phyloP scores from a whole-genome alignment of 192 early-diverging fungal species.

The Jimgerdemannia lactiflua region DNA sequence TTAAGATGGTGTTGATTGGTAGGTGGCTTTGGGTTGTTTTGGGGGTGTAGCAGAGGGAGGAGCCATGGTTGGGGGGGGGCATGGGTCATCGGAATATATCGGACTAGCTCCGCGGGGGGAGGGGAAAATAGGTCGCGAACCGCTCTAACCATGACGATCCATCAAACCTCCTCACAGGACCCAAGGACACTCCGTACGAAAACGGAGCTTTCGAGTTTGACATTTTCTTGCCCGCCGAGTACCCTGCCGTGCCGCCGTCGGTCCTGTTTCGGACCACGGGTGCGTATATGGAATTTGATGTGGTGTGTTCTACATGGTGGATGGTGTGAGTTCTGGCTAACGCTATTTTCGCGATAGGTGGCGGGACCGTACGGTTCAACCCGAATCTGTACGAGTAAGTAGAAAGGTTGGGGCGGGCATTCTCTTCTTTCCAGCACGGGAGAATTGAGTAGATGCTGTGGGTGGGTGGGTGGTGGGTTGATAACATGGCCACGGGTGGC shows the following conservation, averaged over 20 bases:
- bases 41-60: too few relatives aligned
- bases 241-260: background rate
- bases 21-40: background rate
- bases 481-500: too few relatives aligned
- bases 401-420: background rate
- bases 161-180: background rate
- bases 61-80: too few relatives aligned
- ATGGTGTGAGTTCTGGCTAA: background rate
- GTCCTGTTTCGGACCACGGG: background rate
- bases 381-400: background rate
- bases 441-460: too few relatives aligned
- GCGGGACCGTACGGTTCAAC: background rate
- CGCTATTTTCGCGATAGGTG: background rate
- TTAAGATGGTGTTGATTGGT: background rate
- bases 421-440: too few relatives aligned
- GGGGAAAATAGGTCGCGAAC: too few relatives aligned
- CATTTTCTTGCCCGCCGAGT: background rate
- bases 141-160: background rate
- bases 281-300: background rate
- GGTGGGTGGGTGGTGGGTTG: too few relatives aligned
- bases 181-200: background rate
- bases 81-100: too few relatives aligned
- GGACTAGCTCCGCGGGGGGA: too few relatives aligned
- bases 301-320: background rate
- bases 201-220: background rate